These are phyloP conservation scores for Catunica adiposa DNA, from an alignment of 2,329 filamentous ascomycete species.

Conservation along the genomic window DNA sequence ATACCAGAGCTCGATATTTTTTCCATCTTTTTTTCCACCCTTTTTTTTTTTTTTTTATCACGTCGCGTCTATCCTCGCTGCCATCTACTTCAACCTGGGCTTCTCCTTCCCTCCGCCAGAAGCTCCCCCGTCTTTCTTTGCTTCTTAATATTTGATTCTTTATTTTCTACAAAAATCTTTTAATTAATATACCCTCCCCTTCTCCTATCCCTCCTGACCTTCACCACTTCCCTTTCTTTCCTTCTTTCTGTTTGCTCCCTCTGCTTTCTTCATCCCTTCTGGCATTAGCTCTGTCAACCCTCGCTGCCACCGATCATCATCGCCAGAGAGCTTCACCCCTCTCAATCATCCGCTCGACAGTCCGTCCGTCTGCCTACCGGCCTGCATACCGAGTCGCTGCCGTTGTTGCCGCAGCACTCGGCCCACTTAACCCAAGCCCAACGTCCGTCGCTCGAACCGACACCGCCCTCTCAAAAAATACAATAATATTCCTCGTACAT, in stretches of 20 bases:
- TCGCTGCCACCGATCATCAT: not conserved
- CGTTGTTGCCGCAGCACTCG: not conserved
- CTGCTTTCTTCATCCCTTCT: not conserved
- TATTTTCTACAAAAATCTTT: not conserved
- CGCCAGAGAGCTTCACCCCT: not conserved
- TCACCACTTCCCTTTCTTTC: not conserved
- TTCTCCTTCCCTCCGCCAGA: not conserved
- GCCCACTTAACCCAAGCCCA: not conserved
- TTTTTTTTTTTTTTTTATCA: too few relatives aligned
- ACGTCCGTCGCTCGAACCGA: not conserved
- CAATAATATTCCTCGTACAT: too few relatives aligned
- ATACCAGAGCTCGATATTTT: too few relatives aligned
- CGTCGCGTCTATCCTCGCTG: too few relatives aligned
- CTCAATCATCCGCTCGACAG: not conserved
- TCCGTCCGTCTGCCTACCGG: not conserved
- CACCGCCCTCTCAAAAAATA: not conserved
- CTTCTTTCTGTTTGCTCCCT: not conserved
- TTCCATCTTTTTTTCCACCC: too few relatives aligned
- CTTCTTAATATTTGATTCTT: not conserved
- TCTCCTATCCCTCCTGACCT: not conserved
- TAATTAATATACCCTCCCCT: not conserved
- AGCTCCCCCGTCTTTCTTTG: not conserved
- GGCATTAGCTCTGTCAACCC: not conserved
- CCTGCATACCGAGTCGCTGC: not conserved
- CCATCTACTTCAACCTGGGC: not conserved